Evolutionary conservation across 768 basidiomycete species (phyloP).

Genomic region (Suillus clintonianus): DNA sequence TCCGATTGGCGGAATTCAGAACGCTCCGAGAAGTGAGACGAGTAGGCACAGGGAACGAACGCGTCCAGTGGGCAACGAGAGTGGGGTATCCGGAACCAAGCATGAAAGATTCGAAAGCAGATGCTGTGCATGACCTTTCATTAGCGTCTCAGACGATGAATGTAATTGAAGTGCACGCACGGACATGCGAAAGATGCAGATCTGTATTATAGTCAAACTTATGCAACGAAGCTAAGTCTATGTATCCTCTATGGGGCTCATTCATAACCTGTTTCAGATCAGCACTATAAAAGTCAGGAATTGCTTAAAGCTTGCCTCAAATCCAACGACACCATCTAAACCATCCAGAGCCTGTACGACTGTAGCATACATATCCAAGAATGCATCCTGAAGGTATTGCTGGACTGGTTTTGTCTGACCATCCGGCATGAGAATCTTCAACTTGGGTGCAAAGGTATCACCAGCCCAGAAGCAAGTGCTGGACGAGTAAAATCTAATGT

Average conservation of each 20-base stretch:
- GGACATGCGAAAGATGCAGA: slow-evolving; percentile 78
- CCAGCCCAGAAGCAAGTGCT: slow-evolving; percentile 96
- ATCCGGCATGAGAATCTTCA: slow-evolving; percentile 50
- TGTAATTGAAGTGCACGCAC: slow-evolving; percentile 44
- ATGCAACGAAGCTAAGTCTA: slow-evolving; percentile 79
- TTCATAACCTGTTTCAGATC: slow-evolving; percentile 72
- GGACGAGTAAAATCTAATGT: not conserved
- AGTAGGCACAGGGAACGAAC: slow-evolving; percentile 90
- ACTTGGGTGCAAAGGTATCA: slow-evolving; percentile 78
- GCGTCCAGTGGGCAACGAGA: slow-evolving; percentile 72
- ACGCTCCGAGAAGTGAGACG: slow-evolving; percentile 55
- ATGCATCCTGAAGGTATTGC: slow-evolving; percentile 78
- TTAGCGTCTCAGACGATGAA: not conserved
- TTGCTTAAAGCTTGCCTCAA: slow-evolving; percentile 62
- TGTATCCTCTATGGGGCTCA: slow-evolving; percentile 93
- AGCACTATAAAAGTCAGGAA: not conserved
- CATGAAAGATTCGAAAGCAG: slow-evolving; percentile 86
- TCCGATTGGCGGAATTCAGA: slow-evolving; percentile 59
- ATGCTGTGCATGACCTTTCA: slow-evolving; percentile 46
- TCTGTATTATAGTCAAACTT: slow-evolving; percentile 94
- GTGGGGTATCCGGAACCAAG: slow-evolving; percentile 91
- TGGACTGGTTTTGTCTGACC: slow-evolving; percentile 68
- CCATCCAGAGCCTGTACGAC: slow-evolving; percentile 70
- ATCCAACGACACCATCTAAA: slow-evolving; percentile 81
- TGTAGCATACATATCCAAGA: slow-evolving; percentile 73